A percentile compares a stretch with the other conserved stretches of the same genome.
phyloP scores from a whole-genome alignment of 2,329 filamentous ascomycete genomes.

The Neoarthrinium moseri region DNA sequence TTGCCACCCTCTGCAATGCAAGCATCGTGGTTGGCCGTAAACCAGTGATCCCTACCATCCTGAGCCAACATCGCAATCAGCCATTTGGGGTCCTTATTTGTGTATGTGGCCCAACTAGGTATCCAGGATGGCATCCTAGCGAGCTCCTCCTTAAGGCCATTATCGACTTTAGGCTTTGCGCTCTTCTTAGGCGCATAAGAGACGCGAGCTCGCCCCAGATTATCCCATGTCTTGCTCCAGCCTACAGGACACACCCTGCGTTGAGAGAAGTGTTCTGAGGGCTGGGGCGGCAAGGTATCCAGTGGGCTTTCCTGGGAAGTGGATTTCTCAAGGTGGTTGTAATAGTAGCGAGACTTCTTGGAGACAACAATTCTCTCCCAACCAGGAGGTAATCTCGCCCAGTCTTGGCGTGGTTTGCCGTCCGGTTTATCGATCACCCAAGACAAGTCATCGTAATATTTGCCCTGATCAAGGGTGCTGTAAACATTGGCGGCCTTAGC shows the following conservation, averaged over 20 bases:
- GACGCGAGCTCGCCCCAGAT: slow-evolving; percentile 10
- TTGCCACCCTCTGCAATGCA: background rate
- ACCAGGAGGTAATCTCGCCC: slow-evolving; percentile 12
- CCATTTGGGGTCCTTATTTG: slow-evolving; percentile 9
- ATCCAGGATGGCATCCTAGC: slow-evolving; percentile 14
- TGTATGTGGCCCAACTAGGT: slow-evolving; percentile 12
- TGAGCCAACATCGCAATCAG: slow-evolving; percentile 8
- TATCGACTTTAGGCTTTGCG: background rate
- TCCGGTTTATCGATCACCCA: slow-evolving; percentile 8
- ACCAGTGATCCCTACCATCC: background rate
- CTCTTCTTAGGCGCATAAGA: slow-evolving; percentile 1
- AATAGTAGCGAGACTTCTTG: background rate
- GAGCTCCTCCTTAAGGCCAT: background rate
- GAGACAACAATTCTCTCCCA: background rate
- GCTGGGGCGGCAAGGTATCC: background rate
- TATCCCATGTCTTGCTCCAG: slow-evolving; percentile 14
- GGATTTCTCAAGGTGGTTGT: background rate
- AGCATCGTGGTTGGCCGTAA: slow-evolving; percentile 6
- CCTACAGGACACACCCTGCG: slow-evolving; percentile 8
- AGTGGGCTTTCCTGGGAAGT: background rate
- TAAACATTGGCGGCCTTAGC: slow-evolving; percentile 13
- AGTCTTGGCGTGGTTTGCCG: slow-evolving; percentile 7
- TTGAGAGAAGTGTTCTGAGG: background rate
- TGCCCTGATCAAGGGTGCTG: slow-evolving; percentile 13
- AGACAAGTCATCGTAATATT: slow-evolving; percentile 13